Base-by-base conservation (phyloP, 257 asterid genomes). In the Solanum neorickii region DNA sequence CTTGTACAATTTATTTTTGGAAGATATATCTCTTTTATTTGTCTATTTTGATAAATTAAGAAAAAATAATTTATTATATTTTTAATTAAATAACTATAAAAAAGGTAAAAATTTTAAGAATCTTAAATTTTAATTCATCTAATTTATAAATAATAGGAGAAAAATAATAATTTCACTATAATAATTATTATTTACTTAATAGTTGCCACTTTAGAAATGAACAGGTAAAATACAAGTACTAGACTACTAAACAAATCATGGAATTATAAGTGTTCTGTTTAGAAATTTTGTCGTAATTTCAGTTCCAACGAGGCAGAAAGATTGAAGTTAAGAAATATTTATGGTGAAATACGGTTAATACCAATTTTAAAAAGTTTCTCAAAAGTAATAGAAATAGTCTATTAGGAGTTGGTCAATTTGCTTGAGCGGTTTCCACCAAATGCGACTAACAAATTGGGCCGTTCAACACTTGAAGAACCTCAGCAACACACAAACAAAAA, bases 21-120 rank as follows among this genome's bases (percentile, higher is more conserved):
- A 5, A 1, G 39, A 7, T 37, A 0, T 39, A 0, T 6, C 9
- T 39, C 0, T 5, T 47, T 14, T 14, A 47, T 0, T 15, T 15
- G 3, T 49, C 0, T 18, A 49, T 49, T 49, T 47, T 49, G 3
- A 49, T 49, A 49, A 49, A 49, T 49, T 18, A 49, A 49, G 0
- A 5, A 49, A 14, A 3, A 0, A 15, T 47, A 47, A 1, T 13
- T 14, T 14, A 47, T 47, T 14, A 13, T 49, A 5, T 0, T 20
- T 3, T 49, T 0, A 49, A 49, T 49, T 49, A 49, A 49, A 49
- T 49, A 15, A 49, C 6, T 49, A 2, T 14, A 14, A 5, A 49
- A 14, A 15, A 49, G 20, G 3, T 49, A 14, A 49, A 49, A 0
- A 5, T 49, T 7, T 49, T 49, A 20, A 49, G 6, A 49, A 49